Evolutionary conservation across 139 green algal genomes (phyloP), one percentile per base, ranked within the genome.

Genomic region (Zygnema circumcarinatum): DNA sequence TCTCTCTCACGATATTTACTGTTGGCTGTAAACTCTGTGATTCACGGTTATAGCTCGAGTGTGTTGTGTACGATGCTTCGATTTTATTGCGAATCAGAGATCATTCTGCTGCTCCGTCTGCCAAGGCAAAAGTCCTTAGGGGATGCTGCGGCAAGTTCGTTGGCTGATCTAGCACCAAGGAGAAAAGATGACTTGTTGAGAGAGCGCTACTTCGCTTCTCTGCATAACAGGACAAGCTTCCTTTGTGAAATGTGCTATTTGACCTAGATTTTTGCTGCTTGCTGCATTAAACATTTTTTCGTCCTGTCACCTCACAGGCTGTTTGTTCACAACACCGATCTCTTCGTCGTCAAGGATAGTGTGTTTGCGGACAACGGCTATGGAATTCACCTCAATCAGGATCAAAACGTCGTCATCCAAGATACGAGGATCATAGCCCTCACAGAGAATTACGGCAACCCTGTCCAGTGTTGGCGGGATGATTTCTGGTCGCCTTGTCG

Each of bases 361-460:
- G 35, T 38, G 40, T 85, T 85, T 38, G 3, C 78, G 21, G 78
- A 85, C 42, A 85, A 85, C 16, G 22, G 20, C 25, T 74, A 36
- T 38, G 78, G 78, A 56, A 76, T 85, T 33, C 32, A n/a, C 32
- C 3, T 85, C 39, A 78, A 85, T 22, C 78, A 33, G 2, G 39
- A 85, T 38, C 52, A 78, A 3, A 38, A 38, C 42, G 36, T 78
- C 32, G 3, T 22, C 16, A 38, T 85, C 22, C 36, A 35, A 35
- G n/a, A 36, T 33, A 36, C 36, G 2, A 2, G 39, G 1, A 47
- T 85, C 7, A 2, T 85, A 36, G 78, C 2, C 20, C 78, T 85
- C 25, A 36, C 42, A 36, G 39, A 33, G 33, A 85, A 85, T 67
- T 74, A 74, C 7, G 78, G 78, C 39, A 85, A 85, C 25, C 78